A percentile compares a stretch with the other conserved stretches of the same genome.
Evolutionary conservation across 306 rosid genomes (phyloP).

Genomic region (Comarum palustre): DNA sequence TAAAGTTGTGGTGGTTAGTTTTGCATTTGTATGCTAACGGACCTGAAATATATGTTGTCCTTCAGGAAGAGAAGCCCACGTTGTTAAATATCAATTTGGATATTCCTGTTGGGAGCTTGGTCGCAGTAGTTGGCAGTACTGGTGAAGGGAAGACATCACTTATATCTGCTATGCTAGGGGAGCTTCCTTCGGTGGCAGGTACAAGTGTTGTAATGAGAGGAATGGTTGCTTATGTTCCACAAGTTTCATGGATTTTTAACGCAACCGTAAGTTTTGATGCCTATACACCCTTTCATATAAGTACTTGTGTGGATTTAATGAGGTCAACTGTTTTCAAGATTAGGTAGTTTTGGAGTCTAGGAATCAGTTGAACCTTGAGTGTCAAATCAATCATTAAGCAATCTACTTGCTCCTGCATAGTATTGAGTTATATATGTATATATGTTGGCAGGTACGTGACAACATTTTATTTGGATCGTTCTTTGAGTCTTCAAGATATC

Average conservation of each 20-base stretch:
- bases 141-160: constrained; percentile 64
- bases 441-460: constrained; percentile 43
- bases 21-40: not conserved
- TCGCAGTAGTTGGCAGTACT: constrained; percentile 57
- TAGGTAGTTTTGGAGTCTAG: not conserved
- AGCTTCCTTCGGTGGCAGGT: constrained; percentile 45
- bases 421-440: not conserved
- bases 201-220: constrained; percentile 40
- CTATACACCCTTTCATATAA: not conserved
- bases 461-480: constrained; percentile 50
- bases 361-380: not conserved
- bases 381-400: not conserved
- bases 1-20: not conserved
- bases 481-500: constrained; percentile 37
- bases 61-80: constrained; percentile 45
- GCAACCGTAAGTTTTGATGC: constrained; percentile 40
- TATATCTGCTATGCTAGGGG: constrained; percentile 58
- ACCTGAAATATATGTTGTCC: constrained; percentile 1
- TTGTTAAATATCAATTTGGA: constrained; percentile 47
- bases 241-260: constrained; percentile 51
- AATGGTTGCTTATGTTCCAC: constrained; percentile 53
- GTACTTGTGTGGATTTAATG: not conserved
- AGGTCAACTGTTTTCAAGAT: not conserved
- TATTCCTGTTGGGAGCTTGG: constrained; percentile 52
- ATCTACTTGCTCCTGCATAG: constrained; percentile 7